phyloP scores from a whole-genome alignment of 1,284 basidiomycete genomes.

The Cystobasidium sp. region DNA sequence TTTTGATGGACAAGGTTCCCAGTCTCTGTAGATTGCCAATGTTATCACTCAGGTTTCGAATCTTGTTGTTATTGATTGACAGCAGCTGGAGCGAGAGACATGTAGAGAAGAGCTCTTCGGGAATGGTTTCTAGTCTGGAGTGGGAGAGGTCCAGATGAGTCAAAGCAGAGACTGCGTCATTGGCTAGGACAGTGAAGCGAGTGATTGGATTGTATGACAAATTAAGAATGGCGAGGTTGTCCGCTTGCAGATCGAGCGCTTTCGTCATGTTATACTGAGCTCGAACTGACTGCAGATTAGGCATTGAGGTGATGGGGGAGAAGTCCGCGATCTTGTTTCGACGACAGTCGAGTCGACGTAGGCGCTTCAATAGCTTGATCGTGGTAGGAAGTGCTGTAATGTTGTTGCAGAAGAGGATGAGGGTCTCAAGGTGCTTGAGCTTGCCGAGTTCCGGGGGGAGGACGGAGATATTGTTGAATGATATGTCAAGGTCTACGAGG shows the following conservation, averaged over 20 bases:
- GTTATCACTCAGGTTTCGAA: conserved; percentile 80
- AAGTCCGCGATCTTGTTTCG: conserved; percentile 81
- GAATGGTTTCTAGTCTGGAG: conserved; percentile 84
- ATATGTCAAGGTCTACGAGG: conserved; percentile 86
- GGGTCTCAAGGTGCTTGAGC: conserved; percentile 70
- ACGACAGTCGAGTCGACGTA: conserved; percentile 78
- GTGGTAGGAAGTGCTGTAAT: conserved; percentile 76
- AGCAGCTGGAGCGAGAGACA: conserved; percentile 74
- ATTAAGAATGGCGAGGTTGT: conserved; percentile 62
- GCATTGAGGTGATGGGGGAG: conserved; percentile 69
- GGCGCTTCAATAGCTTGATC: conserved; percentile 66
- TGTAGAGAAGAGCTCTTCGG: conserved; percentile 71
- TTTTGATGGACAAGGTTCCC: conserved; percentile 78
- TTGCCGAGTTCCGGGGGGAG: conserved; percentile 80
- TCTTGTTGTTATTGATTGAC: conserved; percentile 82
- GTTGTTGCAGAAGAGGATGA: conserved; percentile 88
- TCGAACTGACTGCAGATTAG: conserved; percentile 68
- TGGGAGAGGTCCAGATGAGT: conserved; percentile 86
- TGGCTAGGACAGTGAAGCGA: conserved; percentile 54
- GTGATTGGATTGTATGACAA: conserved; percentile 69
- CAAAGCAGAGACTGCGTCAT: conserved; percentile 67
- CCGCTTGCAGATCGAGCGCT: conserved; percentile 66
- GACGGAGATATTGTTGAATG: conserved; percentile 86
- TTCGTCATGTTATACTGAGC: conserved; percentile 83
- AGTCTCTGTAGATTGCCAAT: conserved; percentile 75